Percentiles rank a stretch among this genome's conserved stretches.
Conservation (phyloP, 352 stramenopile species). For the Phytophthora cryptogea region DNA sequence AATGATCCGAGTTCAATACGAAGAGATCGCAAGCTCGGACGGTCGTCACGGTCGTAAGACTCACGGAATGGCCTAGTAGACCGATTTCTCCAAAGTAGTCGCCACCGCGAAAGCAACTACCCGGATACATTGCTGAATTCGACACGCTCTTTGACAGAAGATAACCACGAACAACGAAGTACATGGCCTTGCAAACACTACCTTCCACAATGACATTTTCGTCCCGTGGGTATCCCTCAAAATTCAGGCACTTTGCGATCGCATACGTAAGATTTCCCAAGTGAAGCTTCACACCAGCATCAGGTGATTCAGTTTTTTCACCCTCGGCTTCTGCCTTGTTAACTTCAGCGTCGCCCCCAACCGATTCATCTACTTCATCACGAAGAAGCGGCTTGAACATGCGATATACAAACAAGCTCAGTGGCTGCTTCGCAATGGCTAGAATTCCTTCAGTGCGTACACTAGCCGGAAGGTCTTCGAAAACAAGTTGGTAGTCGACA, state of each 20-base stretch:
- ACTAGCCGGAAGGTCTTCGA: constrained; percentile 50
- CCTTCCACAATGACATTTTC: constrained; percentile 66
- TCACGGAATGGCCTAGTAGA: constrained; percentile 58
- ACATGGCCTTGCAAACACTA: constrained; percentile 62
- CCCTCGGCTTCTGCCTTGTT: constrained; percentile 3
- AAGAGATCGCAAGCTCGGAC: constrained; percentile 69
- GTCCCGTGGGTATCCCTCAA: constrained; percentile 65
- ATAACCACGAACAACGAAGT: constrained; percentile 70
- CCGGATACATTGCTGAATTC: constrained; percentile 55
- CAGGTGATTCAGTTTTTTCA: not conserved
- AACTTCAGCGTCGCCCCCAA: not conserved
- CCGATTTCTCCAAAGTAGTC: constrained; percentile 66
- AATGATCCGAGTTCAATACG: constrained; percentile 49
- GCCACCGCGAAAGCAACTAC: constrained; percentile 43
- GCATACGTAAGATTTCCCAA: constrained; percentile 38
- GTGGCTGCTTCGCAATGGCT: constrained; percentile 47
- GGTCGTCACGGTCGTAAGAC: constrained; percentile 52
- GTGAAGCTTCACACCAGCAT: constrained; percentile 14
- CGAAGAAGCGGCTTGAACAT: constrained; percentile 48
- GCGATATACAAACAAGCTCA: constrained; percentile 44
- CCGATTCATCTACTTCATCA: not conserved
- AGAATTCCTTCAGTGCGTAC: constrained; percentile 56
- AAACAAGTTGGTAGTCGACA: constrained; percentile 62
- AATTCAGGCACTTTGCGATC: constrained; percentile 57
- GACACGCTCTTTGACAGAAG: constrained; percentile 55